Percentiles rank a stretch among this genome's conserved stretches.
phyloP scores from a whole-genome alignment of 352 stramenopile genomes.

The Paralagenidium karlingii region DNA sequence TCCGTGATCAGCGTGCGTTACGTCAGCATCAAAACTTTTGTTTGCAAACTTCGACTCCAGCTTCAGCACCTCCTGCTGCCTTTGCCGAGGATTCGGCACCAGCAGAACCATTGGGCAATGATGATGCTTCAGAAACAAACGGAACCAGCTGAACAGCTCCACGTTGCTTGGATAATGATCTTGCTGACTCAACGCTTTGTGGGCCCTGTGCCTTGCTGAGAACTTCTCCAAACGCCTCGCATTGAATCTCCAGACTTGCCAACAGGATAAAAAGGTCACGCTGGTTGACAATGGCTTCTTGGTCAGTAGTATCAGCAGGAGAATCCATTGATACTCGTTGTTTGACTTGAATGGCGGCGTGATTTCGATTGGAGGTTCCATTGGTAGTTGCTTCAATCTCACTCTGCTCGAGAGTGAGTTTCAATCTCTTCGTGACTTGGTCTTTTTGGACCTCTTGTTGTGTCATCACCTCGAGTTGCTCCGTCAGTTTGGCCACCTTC shows the following conservation, averaged over 20 bases:
- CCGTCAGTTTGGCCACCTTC: not conserved
- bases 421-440: too few species aligned
- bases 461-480: not conserved
- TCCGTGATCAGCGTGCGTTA: constrained; percentile 55
- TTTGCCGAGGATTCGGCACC: too few species aligned
- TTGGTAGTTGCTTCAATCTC: not conserved
- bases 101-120: too few species aligned
- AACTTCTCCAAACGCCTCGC: constrained; percentile 31
- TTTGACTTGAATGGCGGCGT: not conserved
- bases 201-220: constrained; percentile 21
- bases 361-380: not conserved
- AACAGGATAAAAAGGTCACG: constrained; percentile 48
- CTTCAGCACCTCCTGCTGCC: too few species aligned
- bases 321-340: too few species aligned
- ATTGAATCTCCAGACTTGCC: constrained; percentile 63
- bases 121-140: too few species aligned
- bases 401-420: not conserved
- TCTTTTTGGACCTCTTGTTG: not conserved
- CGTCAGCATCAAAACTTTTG: constrained; percentile 75
- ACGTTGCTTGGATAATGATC: not conserved
- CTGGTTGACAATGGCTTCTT: too few species aligned
- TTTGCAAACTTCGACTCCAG: too few species aligned
- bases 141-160: too few species aligned
- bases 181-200: constrained; percentile 15
- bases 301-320: too few species aligned